Conservation (phyloP, 2,329 filamentous ascomycete species). For the Diaporthe ilicicola region DNA sequence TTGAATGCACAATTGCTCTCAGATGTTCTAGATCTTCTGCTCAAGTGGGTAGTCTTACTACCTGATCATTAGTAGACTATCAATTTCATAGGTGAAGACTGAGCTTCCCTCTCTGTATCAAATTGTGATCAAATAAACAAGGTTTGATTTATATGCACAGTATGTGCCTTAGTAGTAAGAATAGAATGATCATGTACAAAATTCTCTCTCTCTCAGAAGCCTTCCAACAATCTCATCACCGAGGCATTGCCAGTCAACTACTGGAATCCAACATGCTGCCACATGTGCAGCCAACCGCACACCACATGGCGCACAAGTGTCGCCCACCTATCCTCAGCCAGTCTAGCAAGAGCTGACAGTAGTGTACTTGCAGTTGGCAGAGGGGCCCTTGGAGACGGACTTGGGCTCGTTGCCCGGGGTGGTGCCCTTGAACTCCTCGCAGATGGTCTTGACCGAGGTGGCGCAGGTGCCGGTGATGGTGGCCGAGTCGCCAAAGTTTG, state of each 20-base stretch:
- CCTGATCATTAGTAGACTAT: no score
- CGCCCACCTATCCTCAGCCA: not conserved
- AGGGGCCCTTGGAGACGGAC: slow-evolving; percentile 27
- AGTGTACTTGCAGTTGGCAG: slow-evolving; percentile 26
- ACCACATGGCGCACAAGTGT: no score
- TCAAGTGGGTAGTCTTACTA: not conserved
- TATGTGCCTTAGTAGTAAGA: not conserved
- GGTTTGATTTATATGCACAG: slow-evolving; percentile 7
- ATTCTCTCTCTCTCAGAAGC: slow-evolving; percentile 2
- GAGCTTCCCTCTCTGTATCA: not conserved
- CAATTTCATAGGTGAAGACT: not conserved
- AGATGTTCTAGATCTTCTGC: no score
- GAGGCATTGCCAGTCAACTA: not conserved
- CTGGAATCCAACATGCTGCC: no score
- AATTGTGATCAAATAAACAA: slow-evolving; percentile 12
- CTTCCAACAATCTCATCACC: not conserved
- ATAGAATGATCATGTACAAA: slow-evolving; percentile 18
- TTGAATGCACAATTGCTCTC: no score
- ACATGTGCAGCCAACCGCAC: no score
- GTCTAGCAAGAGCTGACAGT: slow-evolving; percentile 4
- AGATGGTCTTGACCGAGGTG: slow-evolving; percentile 32
- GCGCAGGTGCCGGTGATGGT: slow-evolving; percentile 30
- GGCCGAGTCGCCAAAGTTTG: slow-evolving; percentile 41
- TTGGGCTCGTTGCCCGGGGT: slow-evolving; percentile 33
- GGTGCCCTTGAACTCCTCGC: slow-evolving; percentile 33